phyloP scores from a whole-genome alignment of 2,329 filamentous ascomycete genomes.

The Fusarium duplospermum region DNA sequence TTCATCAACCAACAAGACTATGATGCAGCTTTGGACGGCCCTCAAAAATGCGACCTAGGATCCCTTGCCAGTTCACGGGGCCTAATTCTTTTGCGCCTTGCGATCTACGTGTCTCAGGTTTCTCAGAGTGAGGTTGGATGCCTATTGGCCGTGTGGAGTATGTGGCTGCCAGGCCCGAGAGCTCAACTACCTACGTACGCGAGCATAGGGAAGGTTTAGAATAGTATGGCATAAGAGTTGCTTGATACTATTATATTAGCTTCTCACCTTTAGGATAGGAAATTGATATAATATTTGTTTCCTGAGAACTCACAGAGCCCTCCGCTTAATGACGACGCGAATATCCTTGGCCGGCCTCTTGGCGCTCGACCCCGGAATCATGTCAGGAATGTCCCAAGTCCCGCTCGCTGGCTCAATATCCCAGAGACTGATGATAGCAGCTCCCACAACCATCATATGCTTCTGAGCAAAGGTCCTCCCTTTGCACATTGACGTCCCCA shows the following conservation, averaged over 20 bases:
- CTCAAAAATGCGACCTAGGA: neutral
- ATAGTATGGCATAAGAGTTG: too few relatives aligned
- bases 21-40: neutral
- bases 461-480: conserved; percentile 43
- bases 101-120: neutral
- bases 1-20: neutral
- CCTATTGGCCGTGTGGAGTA: neutral
- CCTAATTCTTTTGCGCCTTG: neutral
- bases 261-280: too few relatives aligned
- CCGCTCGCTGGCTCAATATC: conserved; percentile 18
- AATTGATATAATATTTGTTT: too few relatives aligned
- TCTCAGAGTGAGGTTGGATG: neutral
- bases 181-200: too few relatives aligned
- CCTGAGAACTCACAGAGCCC: neutral
- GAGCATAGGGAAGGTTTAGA: too few relatives aligned
- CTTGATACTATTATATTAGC: too few relatives aligned
- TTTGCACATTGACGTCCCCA: conserved; percentile 38
- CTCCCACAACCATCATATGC: conserved; percentile 30
- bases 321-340: conserved; percentile 30
- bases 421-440: conserved; percentile 32
- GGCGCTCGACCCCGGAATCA: conserved; percentile 26
- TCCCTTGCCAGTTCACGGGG: neutral
- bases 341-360: conserved; percentile 27
- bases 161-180: too few relatives aligned
- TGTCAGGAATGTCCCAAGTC: conserved; percentile 23